Evolutionary conservation across 805 yeast species (phyloP).

Genomic region (Candida cerambycidarum): DNA sequence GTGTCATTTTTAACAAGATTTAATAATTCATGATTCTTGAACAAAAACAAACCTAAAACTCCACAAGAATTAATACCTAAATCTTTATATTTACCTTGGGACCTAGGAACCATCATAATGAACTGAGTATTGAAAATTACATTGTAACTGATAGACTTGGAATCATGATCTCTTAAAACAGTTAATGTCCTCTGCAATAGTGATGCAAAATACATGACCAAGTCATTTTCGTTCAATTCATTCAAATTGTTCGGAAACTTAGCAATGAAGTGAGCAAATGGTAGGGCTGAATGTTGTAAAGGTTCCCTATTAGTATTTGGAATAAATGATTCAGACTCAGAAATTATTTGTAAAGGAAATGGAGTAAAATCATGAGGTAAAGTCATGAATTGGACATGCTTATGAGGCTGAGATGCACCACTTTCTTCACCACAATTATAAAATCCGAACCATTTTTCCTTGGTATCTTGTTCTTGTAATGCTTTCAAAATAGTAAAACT

Average conservation of each 20-base stretch:
- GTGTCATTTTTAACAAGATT: conserved; percentile 49
- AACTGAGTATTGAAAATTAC: conserved; percentile 78
- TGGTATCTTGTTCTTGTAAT: conserved; percentile 39
- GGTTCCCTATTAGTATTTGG: conserved; percentile 58
- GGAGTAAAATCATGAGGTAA: conserved; percentile 59
- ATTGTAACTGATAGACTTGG: conserved; percentile 66
- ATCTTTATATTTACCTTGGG: conserved; percentile 50
- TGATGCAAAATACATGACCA: conserved; percentile 70
- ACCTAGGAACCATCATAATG: conserved; percentile 86
- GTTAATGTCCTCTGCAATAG: conserved; percentile 72
- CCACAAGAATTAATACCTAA: conserved; percentile 82
- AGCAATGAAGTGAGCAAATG: conserved; percentile 82
- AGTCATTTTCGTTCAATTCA: conserved; percentile 49
- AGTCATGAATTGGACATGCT: conserved; percentile 83
- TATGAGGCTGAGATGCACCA: conserved; percentile 95
- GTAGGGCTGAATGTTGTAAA: conserved; percentile 55
- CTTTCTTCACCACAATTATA: conserved; percentile 85
- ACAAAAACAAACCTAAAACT: conserved; percentile 72
- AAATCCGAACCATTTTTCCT: conserved; percentile 68
- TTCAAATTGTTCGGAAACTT: conserved; percentile 46
- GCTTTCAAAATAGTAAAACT: conserved; percentile 54
- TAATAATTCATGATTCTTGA: conserved; percentile 61
- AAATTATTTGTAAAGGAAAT: conserved; percentile 49
- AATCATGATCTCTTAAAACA: conserved; percentile 52
- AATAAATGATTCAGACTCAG: conserved; percentile 50